Evolutionary conservation across 495 filamentous ascomycete genomes (phyloP), one percentile per base, ranked within the genome.

Genomic region (Penicillium bialowiezense): DNA sequence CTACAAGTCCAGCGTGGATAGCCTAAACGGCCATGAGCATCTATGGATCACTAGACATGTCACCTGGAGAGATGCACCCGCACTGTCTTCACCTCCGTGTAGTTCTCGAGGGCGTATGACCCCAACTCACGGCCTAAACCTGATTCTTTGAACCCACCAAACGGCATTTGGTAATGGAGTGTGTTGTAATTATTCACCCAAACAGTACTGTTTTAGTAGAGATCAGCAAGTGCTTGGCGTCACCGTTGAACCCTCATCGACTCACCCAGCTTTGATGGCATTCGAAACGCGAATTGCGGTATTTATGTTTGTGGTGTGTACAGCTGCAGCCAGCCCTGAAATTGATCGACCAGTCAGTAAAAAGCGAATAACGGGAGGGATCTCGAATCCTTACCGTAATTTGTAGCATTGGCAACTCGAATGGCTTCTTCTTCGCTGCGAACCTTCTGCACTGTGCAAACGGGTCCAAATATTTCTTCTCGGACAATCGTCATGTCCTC

Each of bases 381-480:
- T 7, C 7, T 3, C 7, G 9, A 6, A 6, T 15, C 3, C 35
- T 50, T 45, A 59, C 69, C 69, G 72, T 90, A 95, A 41, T 69
- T 80, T 55, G 84, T 85, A 62, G 81, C 72, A 74, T 95, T 93
- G 52, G 78, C 90, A 35, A 85, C 57, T 19, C 72, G 60, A 69
- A 95, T 80, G 44, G 78, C 84, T 26, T 95, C 90, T 12, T 85
- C 87, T 62, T 87, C 80, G 48, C 74, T 81, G 63, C 78, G 80
- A 76, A 95, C 90, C 69, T 91, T 92, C 66, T 85, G 77, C 54
- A 95, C 86, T 37, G 85, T 82, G 70, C 84, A 87, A 38, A 95
- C 90, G 33, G 90, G 90, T 52, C 90, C 90, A 65, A 95, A 95
- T 65, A 95, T 91, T 69, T 95, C 90, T 65, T 95, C 90, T 72